Evolutionary conservation across 1,284 basidiomycete species (phyloP).

Genomic region (Sanghuangporus baumii): DNA sequence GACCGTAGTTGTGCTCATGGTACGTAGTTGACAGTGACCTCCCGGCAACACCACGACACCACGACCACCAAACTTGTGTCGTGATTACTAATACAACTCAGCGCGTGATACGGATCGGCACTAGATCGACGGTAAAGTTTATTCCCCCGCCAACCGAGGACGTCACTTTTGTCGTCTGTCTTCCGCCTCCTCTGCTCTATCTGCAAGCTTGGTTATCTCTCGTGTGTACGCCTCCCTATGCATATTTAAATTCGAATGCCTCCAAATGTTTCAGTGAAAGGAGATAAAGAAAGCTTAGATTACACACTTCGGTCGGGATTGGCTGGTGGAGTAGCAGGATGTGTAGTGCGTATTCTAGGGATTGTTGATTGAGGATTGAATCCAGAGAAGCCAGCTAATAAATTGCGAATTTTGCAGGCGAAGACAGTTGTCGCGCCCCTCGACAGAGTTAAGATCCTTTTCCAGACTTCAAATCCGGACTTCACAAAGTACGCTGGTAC

Average conservation of each 20-base stretch:
- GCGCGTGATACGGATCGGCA: neutral
- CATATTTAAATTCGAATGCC: slow-evolving; percentile 43
- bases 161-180: neutral
- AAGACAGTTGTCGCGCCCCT: slow-evolving; percentile 97
- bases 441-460: slow-evolving; percentile 98
- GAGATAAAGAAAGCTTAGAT: slow-evolving; percentile 66
- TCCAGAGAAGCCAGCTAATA: neutral
- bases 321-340: slow-evolving; percentile 91
- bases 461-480: slow-evolving; percentile 95
- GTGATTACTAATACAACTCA: neutral
- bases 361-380: neutral
- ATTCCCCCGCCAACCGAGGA: neutral
- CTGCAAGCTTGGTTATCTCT: neutral
- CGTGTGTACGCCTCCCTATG: neutral
- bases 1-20: slow-evolving; percentile 7
- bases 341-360: slow-evolving; percentile 61
- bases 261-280: slow-evolving; percentile 50
- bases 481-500: slow-evolving; percentile 90
- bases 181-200: neutral
- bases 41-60: too few relatives aligned
- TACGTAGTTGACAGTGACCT: neutral
- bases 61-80: too few relatives aligned
- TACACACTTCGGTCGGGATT: slow-evolving; percentile 79
- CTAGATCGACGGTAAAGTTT: neutral
- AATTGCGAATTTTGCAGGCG: slow-evolving; percentile 47